Evolutionary conservation across 2,329 filamentous ascomycete species (phyloP).

Genomic region (Ophiostoma perfectum): DNA sequence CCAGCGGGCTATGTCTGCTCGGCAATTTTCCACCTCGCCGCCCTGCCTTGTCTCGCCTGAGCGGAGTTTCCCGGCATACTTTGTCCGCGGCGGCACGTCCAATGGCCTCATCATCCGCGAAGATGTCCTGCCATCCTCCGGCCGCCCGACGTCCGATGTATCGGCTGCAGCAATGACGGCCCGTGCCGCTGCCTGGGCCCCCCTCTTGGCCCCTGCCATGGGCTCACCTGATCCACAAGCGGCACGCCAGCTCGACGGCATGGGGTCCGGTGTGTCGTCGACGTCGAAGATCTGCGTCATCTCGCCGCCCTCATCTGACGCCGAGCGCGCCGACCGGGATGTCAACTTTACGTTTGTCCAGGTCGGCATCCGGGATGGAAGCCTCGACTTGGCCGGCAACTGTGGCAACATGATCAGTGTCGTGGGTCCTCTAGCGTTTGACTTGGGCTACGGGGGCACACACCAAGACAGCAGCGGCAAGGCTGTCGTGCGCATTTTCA

Average conservation of each 20-base stretch:
- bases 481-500: slow-evolving; percentile 54
- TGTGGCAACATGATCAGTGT: slow-evolving; percentile 70
- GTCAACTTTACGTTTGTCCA: slow-evolving; percentile 69
- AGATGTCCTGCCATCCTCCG: slow-evolving; percentile 26
- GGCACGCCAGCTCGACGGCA: slow-evolving; percentile 65
- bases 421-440: slow-evolving; percentile 60
- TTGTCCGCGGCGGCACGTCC: slow-evolving; percentile 33
- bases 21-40: not conserved
- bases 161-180: slow-evolving; percentile 5
- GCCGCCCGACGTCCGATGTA: not conserved
- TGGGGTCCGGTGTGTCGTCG: slow-evolving; percentile 64
- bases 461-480: slow-evolving; percentile 25
- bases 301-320: slow-evolving; percentile 35
- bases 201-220: slow-evolving; percentile 41
- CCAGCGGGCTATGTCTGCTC: not conserved
- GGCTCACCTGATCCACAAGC: slow-evolving; percentile 59
- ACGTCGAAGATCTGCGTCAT: slow-evolving; percentile 68
- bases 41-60: not conserved
- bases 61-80: slow-evolving; percentile 30
- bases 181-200: slow-evolving; percentile 27
- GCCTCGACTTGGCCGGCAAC: slow-evolving; percentile 63
- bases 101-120: slow-evolving; percentile 31
- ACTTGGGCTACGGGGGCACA: slow-evolving; percentile 36
- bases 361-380: slow-evolving; percentile 56
- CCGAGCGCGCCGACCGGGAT: slow-evolving; percentile 38